A percentile compares a stretch with the other conserved stretches of the same genome.
These are phyloP conservation scores for Annona cherimola DNA, from an alignment of 164 flowering plant species.

Conservation along the genomic window DNA sequence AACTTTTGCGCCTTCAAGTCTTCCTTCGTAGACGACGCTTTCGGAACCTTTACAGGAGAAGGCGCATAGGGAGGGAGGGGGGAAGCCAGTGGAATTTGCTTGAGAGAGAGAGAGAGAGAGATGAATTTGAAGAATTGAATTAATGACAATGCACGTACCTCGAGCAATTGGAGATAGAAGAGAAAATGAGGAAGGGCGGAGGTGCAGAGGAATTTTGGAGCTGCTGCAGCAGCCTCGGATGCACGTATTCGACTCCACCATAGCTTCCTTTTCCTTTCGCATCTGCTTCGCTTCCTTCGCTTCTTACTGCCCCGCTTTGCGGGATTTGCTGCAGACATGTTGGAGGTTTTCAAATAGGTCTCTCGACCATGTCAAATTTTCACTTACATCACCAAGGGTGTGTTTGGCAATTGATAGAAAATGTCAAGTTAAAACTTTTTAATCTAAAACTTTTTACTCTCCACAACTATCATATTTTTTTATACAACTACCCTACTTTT, in stretches of 20 bases:
- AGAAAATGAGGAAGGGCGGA: conserved; percentile 59
- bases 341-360: too few species aligned
- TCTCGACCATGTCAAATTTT: too few species aligned
- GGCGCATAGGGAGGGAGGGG: not conserved
- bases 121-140: not conserved
- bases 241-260: conserved; percentile 63
- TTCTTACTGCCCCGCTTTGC: too few species aligned
- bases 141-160: conserved; percentile 29
- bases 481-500: too few species aligned
- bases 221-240: conserved; percentile 83
- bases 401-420: too few species aligned
- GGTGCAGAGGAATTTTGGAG: conserved; percentile 68
- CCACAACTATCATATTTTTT: too few species aligned
- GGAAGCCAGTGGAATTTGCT: not conserved
- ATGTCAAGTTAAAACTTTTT: too few species aligned
- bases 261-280: too few species aligned
- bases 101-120: not conserved
- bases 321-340: too few species aligned
- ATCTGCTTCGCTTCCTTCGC: too few species aligned
- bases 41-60: conserved; percentile 50
- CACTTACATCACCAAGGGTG: too few species aligned
- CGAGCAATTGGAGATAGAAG: conserved; percentile 67
- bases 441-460: too few species aligned
- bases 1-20: conserved; percentile 51
- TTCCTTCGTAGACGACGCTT: conserved; percentile 81